Evolutionary conservation across 352 stramenopile genomes (phyloP), one percentile per base, ranked within the genome.

Genomic region (Pseudoperonospora humuli): DNA sequence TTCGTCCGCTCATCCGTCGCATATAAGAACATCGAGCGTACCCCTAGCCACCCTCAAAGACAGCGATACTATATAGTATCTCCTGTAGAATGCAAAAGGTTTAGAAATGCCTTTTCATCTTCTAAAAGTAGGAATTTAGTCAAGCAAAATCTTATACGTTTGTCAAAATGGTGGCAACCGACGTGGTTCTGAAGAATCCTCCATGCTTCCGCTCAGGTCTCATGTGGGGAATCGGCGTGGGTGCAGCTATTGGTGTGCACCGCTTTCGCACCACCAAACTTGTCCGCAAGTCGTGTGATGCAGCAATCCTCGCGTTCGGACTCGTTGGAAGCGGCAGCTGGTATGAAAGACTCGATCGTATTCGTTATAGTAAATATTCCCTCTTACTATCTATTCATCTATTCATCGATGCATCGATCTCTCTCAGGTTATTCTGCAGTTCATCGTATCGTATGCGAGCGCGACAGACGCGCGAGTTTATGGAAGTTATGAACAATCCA

Each of bases 401-500:
- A 23, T 8, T 15, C 28, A 1, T 10, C 11, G 26, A 15, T 32
- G 10, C 11, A n/a, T n/a, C n/a, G n/a, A 21, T 38, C 17, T n/a
- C 15, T 38, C 13, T 29, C 13, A 87, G 79, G 67, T 17, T 86
- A 18, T 60, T 90, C 21, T 93, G 80, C 27, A 59, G 65, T 19
- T 54, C 68, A 17, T 51, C 71, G 41, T 78, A 88, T 48, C 43
- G 73, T 24, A 50, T 60, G 11, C 67, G 69, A 33, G 54, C 68
- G 23, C 61, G 43, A 17, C 75, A 87, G 61, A 90, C 71, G 25
- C 72, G 77, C 3, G 50, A 86, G 36, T 89, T 89, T 55, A 89
- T 89, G 76, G 76, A 86, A 36, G 59, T 77, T 7, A 89, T 89
- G 76, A 89, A 89, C 63, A 70, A 89, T 61, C 76, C 76, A 5